Evolutionary conservation across 2,329 filamentous ascomycete species (phyloP), one percentile per base, ranked within the genome.

Genomic region (Colletotrichum nymphaeae): DNA sequence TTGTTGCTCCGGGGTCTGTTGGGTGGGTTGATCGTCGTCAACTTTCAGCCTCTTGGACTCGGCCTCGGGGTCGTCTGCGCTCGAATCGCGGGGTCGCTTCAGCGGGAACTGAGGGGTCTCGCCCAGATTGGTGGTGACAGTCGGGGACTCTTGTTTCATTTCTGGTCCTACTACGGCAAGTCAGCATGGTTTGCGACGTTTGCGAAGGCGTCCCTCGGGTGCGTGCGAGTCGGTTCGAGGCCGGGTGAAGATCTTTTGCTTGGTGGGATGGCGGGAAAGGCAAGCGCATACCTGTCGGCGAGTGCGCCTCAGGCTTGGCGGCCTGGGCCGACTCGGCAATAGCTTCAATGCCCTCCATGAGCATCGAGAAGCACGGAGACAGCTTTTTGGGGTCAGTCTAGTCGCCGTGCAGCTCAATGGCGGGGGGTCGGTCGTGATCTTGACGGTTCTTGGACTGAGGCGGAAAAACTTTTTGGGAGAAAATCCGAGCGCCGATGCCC

Each of bases 391-490:
- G 63, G 46, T 67, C 58, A 52, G 55, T 42, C 46, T 65, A 11
- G 52, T 58, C 37, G 55, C 53, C 70, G 32, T 69, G 35, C 49
- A 73, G 64, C 53, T 73, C 65, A 49, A 53, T 67, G 70, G 69
- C 69, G 73, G 60, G 46, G 49, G 56, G 19, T 30, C 22, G 9
- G 63, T 57, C 60, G 66, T 46, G 66, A 64, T 67, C 42, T 66
- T 62, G 56, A 63, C 63, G 53, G 66, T 68, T 56, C 66, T 68
- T 76, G 77, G 75, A 77, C 76, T 75, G 77, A 78, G 78, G 74
- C 76, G 80, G 80, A 82, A 84, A 84, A 84, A 81, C 83, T 83
- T 84, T 84, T 83, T 83, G 82, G 83, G 78, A 83, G 81, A 76
- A 76, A 76, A 63, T 75, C 75, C 77, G 78, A 75, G 74, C 75